phyloP scores from a whole-genome alignment of 2,329 filamentous ascomycete species.

The Arthrobotrys sphaeroides region DNA sequence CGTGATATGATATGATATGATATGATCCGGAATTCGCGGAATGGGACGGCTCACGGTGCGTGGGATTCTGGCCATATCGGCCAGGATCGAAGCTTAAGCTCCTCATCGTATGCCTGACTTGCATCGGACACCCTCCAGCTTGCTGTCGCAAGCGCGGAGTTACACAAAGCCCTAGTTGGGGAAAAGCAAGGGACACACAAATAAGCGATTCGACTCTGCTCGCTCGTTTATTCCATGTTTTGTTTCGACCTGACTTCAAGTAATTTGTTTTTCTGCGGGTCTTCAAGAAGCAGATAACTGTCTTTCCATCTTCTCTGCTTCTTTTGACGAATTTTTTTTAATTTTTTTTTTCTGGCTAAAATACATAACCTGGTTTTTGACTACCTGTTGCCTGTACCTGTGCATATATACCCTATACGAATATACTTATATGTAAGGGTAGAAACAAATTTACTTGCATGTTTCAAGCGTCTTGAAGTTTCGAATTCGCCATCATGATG shows the following conservation, averaged over 20 bases:
- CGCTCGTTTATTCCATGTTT: constrained; percentile 17
- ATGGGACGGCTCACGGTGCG: constrained; percentile 5
- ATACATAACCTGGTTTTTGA: constrained; percentile 1
- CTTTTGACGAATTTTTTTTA: too few relatives aligned
- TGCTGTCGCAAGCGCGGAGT: constrained; percentile 6
- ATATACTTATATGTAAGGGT: neutral
- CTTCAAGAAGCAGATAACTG: too few relatives aligned
- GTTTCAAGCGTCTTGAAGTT: constrained; percentile 4
- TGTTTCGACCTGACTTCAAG: neutral
- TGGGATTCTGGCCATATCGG: neutral
- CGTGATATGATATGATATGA: constrained; percentile 4
- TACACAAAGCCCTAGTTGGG: constrained; percentile 10
- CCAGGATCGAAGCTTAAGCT: neutral
- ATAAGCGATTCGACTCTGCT: constrained; percentile 19
- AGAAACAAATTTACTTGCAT: neutral
- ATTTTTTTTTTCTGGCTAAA: neutral
- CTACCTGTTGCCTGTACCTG: neutral
- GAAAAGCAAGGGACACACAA: constrained; percentile 7
- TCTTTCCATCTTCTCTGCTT: neutral
- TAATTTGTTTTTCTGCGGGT: neutral
- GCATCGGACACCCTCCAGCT: neutral
- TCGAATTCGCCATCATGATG: neutral
- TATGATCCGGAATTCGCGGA: constrained; percentile 16
- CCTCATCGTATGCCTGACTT: too few relatives aligned
- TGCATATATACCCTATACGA: neutral